Conservation (phyloP, 768 basidiomycete species). For the Inosperma sp. region DNA sequence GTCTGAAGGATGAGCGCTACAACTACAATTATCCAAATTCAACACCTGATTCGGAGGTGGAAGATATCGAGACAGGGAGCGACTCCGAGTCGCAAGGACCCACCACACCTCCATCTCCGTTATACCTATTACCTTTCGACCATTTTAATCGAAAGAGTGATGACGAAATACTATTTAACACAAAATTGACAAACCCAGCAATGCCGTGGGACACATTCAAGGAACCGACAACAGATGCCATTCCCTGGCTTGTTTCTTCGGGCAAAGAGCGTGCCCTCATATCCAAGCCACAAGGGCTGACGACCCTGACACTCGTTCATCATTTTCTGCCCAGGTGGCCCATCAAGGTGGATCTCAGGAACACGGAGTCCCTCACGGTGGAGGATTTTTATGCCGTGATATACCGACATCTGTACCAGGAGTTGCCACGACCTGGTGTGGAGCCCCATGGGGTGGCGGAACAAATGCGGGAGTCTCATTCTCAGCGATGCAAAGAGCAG, state of each 20-base stretch:
- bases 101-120: no score
- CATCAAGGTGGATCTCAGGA: conserved; percentile 6
- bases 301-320: conserved; percentile 6
- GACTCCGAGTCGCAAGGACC: no score
- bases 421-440: not conserved
- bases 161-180: not conserved
- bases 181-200: not conserved
- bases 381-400: conserved; percentile 5
- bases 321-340: conserved; percentile 7
- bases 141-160: conserved; percentile 1
- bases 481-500: conserved; percentile 8
- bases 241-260: not conserved
- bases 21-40: no score
- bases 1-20: no score
- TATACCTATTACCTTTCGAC: no score
- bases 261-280: conserved; percentile 1
- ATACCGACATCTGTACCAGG: conserved; percentile 7
- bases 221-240: not conserved
- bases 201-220: conserved; percentile 8
- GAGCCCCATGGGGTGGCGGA: conserved; percentile 3
- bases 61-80: no score
- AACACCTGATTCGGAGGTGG: no score
- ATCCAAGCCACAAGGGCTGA: conserved; percentile 3
- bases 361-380: not conserved
- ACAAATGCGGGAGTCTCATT: conserved; percentile 3